phyloP scores from a whole-genome alignment of 2,329 filamentous ascomycete species.

The Fusarium kyushuense region DNA sequence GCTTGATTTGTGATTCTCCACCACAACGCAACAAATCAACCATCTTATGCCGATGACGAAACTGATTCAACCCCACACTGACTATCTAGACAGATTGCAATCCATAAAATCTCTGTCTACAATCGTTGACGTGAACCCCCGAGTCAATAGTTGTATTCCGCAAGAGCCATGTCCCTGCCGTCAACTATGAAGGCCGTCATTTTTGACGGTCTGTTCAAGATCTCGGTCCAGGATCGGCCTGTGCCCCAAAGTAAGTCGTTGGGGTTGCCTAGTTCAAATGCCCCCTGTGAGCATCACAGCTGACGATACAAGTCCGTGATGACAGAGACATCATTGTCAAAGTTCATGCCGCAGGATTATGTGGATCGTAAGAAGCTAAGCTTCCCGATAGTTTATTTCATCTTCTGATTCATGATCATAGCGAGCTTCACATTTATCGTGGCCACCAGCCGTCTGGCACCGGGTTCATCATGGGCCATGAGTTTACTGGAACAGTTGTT shows the following conservation, averaged over 20 bases:
- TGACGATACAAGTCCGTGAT: constrained; percentile 66
- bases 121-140: neutral
- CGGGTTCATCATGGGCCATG: constrained; percentile 80
- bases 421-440: constrained; percentile 87
- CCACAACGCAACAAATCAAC: constrained; percentile 14
- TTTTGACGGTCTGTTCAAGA: constrained; percentile 81
- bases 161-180: constrained; percentile 49
- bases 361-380: constrained; percentile 77
- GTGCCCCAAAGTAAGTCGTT: constrained; percentile 70
- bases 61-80: constrained; percentile 32
- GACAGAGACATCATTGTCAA: constrained; percentile 84
- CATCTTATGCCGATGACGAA: constrained; percentile 33
- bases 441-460: constrained; percentile 79
- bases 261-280: neutral
- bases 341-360: constrained; percentile 85
- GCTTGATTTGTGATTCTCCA: constrained; percentile 20
- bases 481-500: constrained; percentile 83
- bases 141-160: neutral
- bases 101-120: constrained; percentile 13
- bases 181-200: constrained; percentile 87
- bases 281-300: constrained; percentile 7
- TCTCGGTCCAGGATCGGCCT: constrained; percentile 82
- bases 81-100: neutral
- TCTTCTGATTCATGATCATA: constrained; percentile 51
- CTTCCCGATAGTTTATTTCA: neutral